These are phyloP conservation scores for Miscanthus lutarioriparius DNA, from an alignment of 176 grass and related monocot species.

Conservation along the genomic window DNA sequence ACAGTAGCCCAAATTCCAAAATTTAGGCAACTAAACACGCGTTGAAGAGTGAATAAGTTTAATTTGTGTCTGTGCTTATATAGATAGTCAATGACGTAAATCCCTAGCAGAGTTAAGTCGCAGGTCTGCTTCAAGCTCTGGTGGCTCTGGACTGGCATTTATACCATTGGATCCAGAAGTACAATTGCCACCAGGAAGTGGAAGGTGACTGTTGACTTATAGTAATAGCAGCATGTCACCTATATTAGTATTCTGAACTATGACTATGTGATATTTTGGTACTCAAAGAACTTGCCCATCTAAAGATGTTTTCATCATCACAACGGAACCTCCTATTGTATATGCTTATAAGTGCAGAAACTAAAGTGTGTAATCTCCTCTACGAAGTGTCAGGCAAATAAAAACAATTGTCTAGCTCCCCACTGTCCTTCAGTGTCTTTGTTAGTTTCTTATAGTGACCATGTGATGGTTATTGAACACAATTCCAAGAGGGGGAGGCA, in stretches of 20 bases:
- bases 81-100: constrained; percentile 27
- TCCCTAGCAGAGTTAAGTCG: constrained; percentile 47
- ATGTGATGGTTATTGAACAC: constrained; percentile 15
- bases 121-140: constrained; percentile 73
- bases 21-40: no score
- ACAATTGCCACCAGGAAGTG: constrained; percentile 47
- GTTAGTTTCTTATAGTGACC: constrained; percentile 11
- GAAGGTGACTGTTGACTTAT: constrained; percentile 47
- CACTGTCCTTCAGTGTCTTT: neutral
- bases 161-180: constrained; percentile 57
- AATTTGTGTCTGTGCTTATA: neutral
- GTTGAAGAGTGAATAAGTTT: neutral
- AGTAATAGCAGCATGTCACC: constrained; percentile 6
- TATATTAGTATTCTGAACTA: neutral
- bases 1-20: no score
- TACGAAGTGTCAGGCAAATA: constrained; percentile 1
- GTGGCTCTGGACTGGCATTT: constrained; percentile 55
- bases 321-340: neutral
- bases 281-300: neutral
- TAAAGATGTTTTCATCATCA: neutral
- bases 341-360: constrained; percentile 10
- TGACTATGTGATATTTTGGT: constrained; percentile 16
- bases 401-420: neutral
- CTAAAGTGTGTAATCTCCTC: neutral
- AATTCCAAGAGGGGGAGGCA: constrained; percentile 73